phyloP scores from a whole-genome alignment of 2,329 filamentous ascomycete species.

The Cadophora luteo-olivacea region DNA sequence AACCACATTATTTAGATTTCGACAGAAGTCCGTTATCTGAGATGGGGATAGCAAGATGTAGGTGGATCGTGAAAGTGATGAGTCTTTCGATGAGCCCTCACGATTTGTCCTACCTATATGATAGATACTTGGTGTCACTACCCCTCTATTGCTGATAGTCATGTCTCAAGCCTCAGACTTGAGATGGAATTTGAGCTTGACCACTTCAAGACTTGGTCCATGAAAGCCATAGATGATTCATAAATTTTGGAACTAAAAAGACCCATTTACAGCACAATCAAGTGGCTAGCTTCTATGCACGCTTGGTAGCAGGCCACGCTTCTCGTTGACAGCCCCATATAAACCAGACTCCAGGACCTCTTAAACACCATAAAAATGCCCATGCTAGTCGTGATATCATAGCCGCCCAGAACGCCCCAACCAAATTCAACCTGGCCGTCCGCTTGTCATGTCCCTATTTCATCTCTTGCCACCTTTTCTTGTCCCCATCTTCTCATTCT shows the following conservation, averaged over 20 bases:
- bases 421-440: not conserved
- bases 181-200: not conserved
- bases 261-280: not conserved
- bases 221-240: not conserved
- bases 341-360: not conserved
- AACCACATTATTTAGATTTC: not conserved
- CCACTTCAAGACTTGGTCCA: not conserved
- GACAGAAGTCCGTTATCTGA: too few relatives aligned
- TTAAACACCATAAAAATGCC: not conserved
- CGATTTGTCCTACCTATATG: not conserved
- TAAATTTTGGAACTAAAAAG: not conserved
- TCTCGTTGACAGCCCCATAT: not conserved
- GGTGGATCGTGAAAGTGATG: too few relatives aligned
- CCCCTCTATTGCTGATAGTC: not conserved
- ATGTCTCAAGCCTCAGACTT: not conserved
- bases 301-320: not conserved
- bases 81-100: not conserved
- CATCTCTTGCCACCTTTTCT: constrained; percentile 38
- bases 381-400: not conserved
- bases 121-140: not conserved
- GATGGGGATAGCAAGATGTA: too few relatives aligned
- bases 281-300: not conserved
- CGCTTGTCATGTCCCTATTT: not conserved
- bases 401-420: not conserved
- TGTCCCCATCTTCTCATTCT: constrained; percentile 45